A percentile compares a stretch with the other conserved stretches of the same genome.
Evolutionary conservation across 202 grass and related monocot species (phyloP).

Genomic region (Setaria viridis): DNA sequence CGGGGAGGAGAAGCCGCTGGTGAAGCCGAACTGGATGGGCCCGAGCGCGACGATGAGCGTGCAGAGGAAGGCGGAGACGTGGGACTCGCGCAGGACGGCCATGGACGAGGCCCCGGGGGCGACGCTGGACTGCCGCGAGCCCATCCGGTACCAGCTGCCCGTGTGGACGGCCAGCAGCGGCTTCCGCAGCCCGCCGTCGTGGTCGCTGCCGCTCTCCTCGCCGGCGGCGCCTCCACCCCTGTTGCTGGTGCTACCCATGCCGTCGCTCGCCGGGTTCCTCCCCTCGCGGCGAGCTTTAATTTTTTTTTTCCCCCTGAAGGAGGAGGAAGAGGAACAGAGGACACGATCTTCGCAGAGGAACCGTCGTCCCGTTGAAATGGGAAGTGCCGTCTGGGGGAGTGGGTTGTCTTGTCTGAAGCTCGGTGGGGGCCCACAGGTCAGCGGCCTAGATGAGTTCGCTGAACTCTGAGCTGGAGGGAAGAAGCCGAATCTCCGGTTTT

Average conservation of each 20-base stretch:
- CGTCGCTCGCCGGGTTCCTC: slow-evolving; percentile 27
- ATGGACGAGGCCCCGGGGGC: slow-evolving; percentile 51
- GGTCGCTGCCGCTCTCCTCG: slow-evolving; percentile 50
- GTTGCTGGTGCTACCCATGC: slow-evolving; percentile 11
- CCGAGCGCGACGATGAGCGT: slow-evolving; percentile 95
- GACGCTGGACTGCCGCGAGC: slow-evolving; percentile 64
- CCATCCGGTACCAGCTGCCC: slow-evolving; percentile 90
- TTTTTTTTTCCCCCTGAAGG: neutral
- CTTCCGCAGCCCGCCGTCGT: slow-evolving; percentile 48
- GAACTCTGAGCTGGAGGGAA: neutral
- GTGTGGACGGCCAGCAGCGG: slow-evolving; percentile 65
- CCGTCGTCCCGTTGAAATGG: slow-evolving; percentile 36
- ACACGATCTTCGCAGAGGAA: slow-evolving; percentile 18
- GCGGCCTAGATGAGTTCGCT: fast-evolving
- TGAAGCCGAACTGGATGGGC: slow-evolving; percentile 97
- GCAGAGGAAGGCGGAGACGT: slow-evolving; percentile 89
- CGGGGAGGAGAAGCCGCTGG: slow-evolving; percentile 85
- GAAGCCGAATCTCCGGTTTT: neutral
- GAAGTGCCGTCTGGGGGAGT: neutral
- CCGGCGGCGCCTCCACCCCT: slow-evolving; percentile 35
- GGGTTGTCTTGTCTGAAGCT: neutral
- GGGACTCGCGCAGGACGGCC: slow-evolving; percentile 65
- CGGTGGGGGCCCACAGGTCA: neutral
- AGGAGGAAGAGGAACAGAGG: neutral
- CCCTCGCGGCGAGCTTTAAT: neutral